Evolutionary conservation across 2,329 filamentous ascomycete genomes (phyloP), one percentile per base, ranked within the genome.

Genomic region (Epichloe gansuensis): DNA sequence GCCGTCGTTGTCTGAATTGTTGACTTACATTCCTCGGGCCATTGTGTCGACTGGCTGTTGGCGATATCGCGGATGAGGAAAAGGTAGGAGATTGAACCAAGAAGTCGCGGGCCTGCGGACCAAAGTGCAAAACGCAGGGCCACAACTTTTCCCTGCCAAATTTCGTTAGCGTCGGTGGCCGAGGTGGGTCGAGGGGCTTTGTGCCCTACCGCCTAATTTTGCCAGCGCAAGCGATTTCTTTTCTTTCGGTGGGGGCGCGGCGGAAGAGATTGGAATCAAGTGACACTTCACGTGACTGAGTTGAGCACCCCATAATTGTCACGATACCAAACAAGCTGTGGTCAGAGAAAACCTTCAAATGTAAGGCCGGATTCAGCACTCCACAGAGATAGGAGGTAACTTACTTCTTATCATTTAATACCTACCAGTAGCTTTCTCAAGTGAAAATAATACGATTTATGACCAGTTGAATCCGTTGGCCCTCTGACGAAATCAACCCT

Each of bases 21-120:
- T 51, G 25, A 77, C 75, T 75, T 68, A 77, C 74, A 77, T 80
- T 80, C 81, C 81, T 72, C 80, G 77, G 70, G 76, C 79, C 80
- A 84, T 84, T 66, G 70, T 83, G 67, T 67, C 70, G 67, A 63
- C 62, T 67, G 66, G 64, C 63, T 69, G 62, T 58, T 60, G 60
- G 65, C 52, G 67, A 67, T 64, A 66, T 56, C 60, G 60, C 64
- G 65, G 68, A 61, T 67, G 67, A 64, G 61, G 63, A 63, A 60
- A 62, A 46, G 23, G 60, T 42, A 47, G 59, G 60, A 7, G 5
- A 1, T 61, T 55, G 54, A 59, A 57, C 57, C 57, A 53, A 56
- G 53, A 55, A 54, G 52, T 55, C 59, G 43, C 57, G 52, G 56
- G 61, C 51, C 56, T n/a, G 6, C 17, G 15, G 25, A 3, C 35